Base-by-base conservation (phyloP, 1,139 yeast genomes). In the Taphrina flavorubra region DNA sequence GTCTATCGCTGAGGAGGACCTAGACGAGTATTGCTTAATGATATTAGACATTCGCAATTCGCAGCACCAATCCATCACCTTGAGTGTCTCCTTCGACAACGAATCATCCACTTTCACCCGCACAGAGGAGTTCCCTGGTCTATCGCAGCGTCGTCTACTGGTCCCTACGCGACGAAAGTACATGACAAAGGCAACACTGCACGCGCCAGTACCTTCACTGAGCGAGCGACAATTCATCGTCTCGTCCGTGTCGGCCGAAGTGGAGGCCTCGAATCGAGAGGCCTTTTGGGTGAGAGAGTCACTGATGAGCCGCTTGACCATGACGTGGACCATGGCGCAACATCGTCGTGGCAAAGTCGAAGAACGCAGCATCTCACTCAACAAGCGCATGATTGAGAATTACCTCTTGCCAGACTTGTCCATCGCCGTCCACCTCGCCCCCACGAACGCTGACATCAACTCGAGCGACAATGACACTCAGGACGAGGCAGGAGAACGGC, bases 281-380 rank as follows among this genome's bases (percentile, higher is more conserved):
- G 79, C 85, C 6, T 94, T 92, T 77, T 94, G 99, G 99, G 83
- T 89, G 70, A 80, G 96, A 69, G 86, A 88, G 69, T 81, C 83
- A 68, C 76, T 94, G 1, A 78, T 94, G 68, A 82, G 83, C 56
- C 80, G 81, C 39, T 74, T 94, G 14, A 76, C 78, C 2, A 97
- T 96, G 1, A 73, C 77, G 1, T 92, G 98, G 98, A 75, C 73
- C 20, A 11, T 49, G 36, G 36, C 31, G 13, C 31, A 25, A 25
- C 37, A 42, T 7, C 39, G 53, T 4, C 6, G 6, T 10, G 62
- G 62, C 8, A 25, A 16, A 31, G 39, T 58, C 13, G 62, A 58
- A 31, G 44, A 25, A 20, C 37, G 62, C n/a, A 31, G 37, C 13
- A 42, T 58, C 8, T 14, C 18, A 3, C 18, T 58, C 20, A 58